A percentile compares a stretch with the other conserved stretches of the same genome.
Evolutionary conservation across 2,329 filamentous ascomycete species (phyloP).

Genomic region (Curvularia spicifera): DNA sequence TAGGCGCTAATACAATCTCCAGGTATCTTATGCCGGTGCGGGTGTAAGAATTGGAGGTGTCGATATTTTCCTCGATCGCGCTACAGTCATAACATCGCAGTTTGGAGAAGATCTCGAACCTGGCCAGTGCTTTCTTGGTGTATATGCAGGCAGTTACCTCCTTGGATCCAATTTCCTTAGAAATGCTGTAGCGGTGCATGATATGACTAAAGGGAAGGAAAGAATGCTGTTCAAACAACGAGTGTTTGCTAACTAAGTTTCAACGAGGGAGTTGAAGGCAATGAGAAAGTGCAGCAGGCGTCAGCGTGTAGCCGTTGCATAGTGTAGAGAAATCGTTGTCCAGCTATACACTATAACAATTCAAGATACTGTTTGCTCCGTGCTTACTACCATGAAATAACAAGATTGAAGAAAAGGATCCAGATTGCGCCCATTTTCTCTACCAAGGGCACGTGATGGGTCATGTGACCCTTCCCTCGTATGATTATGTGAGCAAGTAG

Average conservation of each 20-base stretch:
- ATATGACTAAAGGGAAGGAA: not conserved
- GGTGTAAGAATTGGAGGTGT: not conserved
- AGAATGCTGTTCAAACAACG: not conserved
- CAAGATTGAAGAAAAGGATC: too few species aligned
- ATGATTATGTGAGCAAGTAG: too few species aligned
- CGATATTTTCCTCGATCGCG: not conserved
- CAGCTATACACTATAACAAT: not conserved
- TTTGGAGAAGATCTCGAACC: not conserved
- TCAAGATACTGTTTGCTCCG: too few species aligned
- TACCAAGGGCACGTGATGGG: too few species aligned
- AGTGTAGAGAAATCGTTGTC: not conserved
- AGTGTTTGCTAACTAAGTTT: not conserved
- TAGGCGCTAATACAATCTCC: not conserved
- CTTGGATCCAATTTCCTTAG: not conserved
- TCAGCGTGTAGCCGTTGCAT: not conserved
- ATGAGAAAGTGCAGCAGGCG: not conserved
- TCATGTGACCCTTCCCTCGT: too few species aligned
- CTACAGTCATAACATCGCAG: not conserved
- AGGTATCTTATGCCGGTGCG: not conserved
- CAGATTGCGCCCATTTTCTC: too few species aligned
- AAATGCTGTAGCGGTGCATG: not conserved
- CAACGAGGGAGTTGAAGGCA: too few species aligned
- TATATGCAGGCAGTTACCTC: not conserved
- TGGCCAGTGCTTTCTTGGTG: not conserved
- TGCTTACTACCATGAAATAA: too few species aligned